Base-by-base conservation (phyloP, 768 basidiomycete species). In the Hirschioporus abietinus region DNA sequence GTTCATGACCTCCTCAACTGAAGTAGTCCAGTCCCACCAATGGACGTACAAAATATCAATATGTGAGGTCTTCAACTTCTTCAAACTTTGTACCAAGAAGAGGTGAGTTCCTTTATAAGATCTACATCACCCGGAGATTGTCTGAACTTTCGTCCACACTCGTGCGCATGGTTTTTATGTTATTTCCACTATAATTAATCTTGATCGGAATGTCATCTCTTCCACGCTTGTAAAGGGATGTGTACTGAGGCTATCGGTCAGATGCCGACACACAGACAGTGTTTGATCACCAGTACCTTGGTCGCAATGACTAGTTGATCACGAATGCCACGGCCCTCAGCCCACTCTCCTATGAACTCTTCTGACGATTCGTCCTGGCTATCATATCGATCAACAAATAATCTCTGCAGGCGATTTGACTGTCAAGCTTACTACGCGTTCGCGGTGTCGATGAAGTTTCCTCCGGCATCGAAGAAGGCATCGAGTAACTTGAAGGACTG, bases 1-100 rank as follows among this genome's bases (percentile, higher is more conserved):
- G 57, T 80, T 78, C 85, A 88, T 86, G 59, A 87, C 74, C 73
- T 89, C 86, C 70, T 84, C 81, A 60, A 88, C 77, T 18, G 77
- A 76, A 10, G 83, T 84, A 17, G 78, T 73, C 67, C 76, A 86
- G 70, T 87, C 86, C 85, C 84, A 84, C 74, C 76, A 81, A 64
- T 82, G 80, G 6, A 81, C 58, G 70, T 82, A 82, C 17, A 82
- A 71, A 57, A 84, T 70, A 67, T 86, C 84, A 68, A 84, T 80
- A 65, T 83, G 83, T 2, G 72, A 70, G 0, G 81, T 83, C 27
- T 84, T 75, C 23, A 90, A 78, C 67, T 86, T 87, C 68, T 76
- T 77, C 65, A 83, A 74, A 30, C 30, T 30, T 1, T 72, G 30
- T 30, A 3, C 2, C 8, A 30, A 30, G 4, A 3, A 30, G 8